Evolutionary conservation across 495 filamentous ascomycete genomes (phyloP).

Genomic region (Penicillium lagena): DNA sequence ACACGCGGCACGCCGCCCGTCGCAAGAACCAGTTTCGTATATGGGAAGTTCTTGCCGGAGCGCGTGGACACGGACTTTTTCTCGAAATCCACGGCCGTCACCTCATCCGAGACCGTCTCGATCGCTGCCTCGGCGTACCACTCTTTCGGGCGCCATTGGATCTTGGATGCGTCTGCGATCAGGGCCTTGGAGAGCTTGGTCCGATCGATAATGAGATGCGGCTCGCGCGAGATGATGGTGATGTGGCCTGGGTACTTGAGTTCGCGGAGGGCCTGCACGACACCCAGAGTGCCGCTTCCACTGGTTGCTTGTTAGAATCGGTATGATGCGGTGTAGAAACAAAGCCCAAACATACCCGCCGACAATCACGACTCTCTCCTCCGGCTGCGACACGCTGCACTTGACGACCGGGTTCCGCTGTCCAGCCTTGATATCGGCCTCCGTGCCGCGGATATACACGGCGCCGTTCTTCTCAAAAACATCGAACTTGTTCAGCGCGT

Average conservation of each 20-base stretch:
- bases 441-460: constrained; percentile 78
- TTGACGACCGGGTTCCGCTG: constrained; percentile 66
- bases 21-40: constrained; percentile 84
- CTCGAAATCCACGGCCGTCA: constrained; percentile 68
- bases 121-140: constrained; percentile 76
- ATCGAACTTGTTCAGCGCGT: constrained; percentile 74
- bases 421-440: constrained; percentile 70
- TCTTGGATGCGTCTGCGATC: constrained; percentile 72
- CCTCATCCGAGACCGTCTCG: constrained; percentile 66
- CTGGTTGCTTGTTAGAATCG: constrained; percentile 15
- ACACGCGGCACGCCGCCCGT: constrained; percentile 74
- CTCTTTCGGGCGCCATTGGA: constrained; percentile 63
- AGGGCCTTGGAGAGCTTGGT: constrained; percentile 95
- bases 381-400: constrained; percentile 52
- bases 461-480: constrained; percentile 70
- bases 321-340: background rate
- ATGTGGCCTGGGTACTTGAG: constrained; percentile 75
- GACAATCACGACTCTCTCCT: constrained; percentile 74
- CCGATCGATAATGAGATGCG: constrained; percentile 80
- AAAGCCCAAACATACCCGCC: constrained; percentile 55
- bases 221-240: constrained; percentile 79
- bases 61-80: constrained; percentile 66
- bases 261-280: constrained; percentile 73
- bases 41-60: constrained; percentile 61
- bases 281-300: constrained; percentile 75